Evolutionary conservation across 352 stramenopile species (phyloP), one percentile per base, ranked within the genome.

Genomic region (Globisporangium spinosum): DNA sequence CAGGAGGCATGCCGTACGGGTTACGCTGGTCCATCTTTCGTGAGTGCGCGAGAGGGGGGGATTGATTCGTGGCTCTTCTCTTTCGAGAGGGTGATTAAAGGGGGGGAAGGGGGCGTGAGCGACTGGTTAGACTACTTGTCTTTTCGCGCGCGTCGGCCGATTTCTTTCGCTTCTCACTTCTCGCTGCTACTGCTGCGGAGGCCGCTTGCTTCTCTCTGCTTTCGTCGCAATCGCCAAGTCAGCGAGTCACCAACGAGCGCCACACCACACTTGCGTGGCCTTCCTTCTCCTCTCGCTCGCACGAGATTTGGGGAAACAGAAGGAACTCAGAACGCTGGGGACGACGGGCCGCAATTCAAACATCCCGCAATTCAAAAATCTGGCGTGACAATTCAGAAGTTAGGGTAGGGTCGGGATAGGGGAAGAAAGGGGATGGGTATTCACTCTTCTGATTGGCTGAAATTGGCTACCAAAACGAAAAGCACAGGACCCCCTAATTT

Each of bases 11-110:
- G 59, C 79, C 82, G 70, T 91, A 91, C 68, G 74, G 77, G 60
- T 85, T 89, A 27, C 79, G 73, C 67, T 85, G 80, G 70, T 91
- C 82, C 82, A 91, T 91, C 1, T 38, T 64, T 23, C 8, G 47
- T 9, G 45, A n/a, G 22, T 9, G 32, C 13, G 22, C n/a, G n/a
- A 35, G 56, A 54, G 23, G 23, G 38, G 22, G 9, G 23, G 54
- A 34, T 8, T 25, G 35, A n/a, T 51, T 51, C 22, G 43, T 22
- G 43, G 43, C 20, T 22, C 43, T 22, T 22, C 43, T 51, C 43
- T 20, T 3, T 12, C 4, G 56, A 17, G 32, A 49, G n/a, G n/a
- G 56, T 34, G 49, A 9, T 6, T 49, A n/a, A 38, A 9, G 29
- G 29, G 3, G 54, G 7, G 54, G 15, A n/a, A 5, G 17, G 9